These are phyloP conservation scores for Penicillium taxi DNA, from an alignment of 495 filamentous ascomycete genomes.

Conservation along the genomic window DNA sequence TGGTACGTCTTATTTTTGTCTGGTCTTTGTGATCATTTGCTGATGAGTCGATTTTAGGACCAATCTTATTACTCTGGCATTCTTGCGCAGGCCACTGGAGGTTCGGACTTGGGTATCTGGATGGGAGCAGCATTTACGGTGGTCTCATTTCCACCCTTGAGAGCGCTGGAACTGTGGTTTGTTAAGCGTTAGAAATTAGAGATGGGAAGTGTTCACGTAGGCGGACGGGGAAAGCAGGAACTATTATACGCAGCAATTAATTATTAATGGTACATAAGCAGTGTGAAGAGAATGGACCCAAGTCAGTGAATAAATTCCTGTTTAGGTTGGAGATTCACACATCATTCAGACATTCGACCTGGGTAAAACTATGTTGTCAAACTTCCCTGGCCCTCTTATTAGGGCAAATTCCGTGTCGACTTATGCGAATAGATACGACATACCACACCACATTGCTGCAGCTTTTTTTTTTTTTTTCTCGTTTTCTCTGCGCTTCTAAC, in stretches of 20 bases:
- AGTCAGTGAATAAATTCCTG: too few species aligned
- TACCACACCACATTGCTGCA: too few species aligned
- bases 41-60: slow-evolving; percentile 18
- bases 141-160: slow-evolving; percentile 37
- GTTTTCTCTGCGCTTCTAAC: slow-evolving; percentile 38
- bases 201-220: neutral
- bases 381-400: too few species aligned
- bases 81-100: slow-evolving; percentile 31
- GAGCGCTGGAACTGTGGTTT: slow-evolving; percentile 31
- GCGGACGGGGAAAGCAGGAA: neutral
- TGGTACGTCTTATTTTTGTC: slow-evolving; percentile 23
- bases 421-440: too few species aligned
- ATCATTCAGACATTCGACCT: too few species aligned
- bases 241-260: too few species aligned
- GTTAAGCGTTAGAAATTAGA: slow-evolving; percentile 31
- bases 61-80: slow-evolving; percentile 45
- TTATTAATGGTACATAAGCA: too few species aligned
- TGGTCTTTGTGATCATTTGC: neutral
- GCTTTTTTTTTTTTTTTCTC: too few species aligned
- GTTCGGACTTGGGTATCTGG: slow-evolving; percentile 39
- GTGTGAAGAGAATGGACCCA: too few species aligned
- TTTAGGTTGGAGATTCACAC: too few species aligned
- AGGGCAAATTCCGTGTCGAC: too few species aligned
- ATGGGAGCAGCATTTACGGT: slow-evolving; percentile 34
- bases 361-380: too few species aligned